These are phyloP conservation scores for Coemansia javaensis DNA, from an alignment of 192 early-diverging fungal species.

Conservation along the genomic window DNA sequence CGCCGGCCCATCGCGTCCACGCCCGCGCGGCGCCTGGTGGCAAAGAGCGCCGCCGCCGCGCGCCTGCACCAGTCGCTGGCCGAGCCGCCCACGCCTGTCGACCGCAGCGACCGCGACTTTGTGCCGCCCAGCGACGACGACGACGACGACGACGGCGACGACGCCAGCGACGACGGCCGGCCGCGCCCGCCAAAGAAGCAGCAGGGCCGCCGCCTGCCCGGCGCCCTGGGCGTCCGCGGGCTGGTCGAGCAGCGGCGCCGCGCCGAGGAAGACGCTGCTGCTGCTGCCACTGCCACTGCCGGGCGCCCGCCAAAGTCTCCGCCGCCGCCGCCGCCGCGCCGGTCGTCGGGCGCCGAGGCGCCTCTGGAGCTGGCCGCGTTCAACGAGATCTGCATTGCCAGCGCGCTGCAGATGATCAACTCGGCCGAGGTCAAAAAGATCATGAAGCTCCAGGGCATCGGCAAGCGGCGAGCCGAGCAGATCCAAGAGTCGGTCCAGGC, in stretches of 20 bases:
- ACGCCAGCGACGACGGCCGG: constrained; percentile 6
- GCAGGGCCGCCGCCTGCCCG: constrained; percentile 12
- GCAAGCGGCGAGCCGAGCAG: constrained; percentile 56
- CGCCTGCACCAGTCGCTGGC: constrained; percentile 17
- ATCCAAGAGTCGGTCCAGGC: constrained; percentile 47
- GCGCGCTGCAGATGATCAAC: constrained; percentile 55
- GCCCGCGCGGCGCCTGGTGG: constrained; percentile 12
- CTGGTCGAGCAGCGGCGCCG: constrained; percentile 23
- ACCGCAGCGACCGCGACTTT: constrained; percentile 33
- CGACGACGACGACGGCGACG: too few relatives aligned
- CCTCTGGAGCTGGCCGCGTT: constrained; percentile 20
- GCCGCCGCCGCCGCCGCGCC: too few relatives aligned
- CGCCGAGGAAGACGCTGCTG: background rate
- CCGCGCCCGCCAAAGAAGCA: background rate
- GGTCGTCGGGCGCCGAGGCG: background rate
- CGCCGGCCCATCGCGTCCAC: constrained; percentile 1
- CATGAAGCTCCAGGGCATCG: constrained; percentile 55
- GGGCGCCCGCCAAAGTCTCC: background rate
- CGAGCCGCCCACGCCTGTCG: constrained; percentile 28
- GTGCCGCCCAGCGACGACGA: constrained; percentile 14
- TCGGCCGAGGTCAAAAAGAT: constrained; percentile 51
- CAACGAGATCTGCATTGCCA: constrained; percentile 42
- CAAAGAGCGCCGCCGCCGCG: constrained; percentile 34
- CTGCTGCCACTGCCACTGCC: background rate
- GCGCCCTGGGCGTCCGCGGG: constrained; percentile 31